Evolutionary conservation across 805 yeast species (phyloP).

Genomic region (Candida chilensis): DNA sequence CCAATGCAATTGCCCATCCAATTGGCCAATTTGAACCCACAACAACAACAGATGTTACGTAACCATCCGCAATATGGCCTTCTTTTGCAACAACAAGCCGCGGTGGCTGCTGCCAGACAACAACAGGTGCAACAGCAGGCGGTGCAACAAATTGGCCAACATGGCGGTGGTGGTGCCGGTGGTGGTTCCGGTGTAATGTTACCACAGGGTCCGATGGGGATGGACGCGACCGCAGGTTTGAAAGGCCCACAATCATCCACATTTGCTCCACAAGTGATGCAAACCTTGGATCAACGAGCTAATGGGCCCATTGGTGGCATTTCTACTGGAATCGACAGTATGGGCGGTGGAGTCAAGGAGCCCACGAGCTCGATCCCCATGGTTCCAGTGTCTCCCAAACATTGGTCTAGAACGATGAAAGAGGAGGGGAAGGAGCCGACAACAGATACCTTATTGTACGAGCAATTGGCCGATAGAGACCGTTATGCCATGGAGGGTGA

Average conservation of each 20-base stretch:
- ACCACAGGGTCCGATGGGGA: neutral
- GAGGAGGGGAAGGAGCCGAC: slow-evolving; percentile 32
- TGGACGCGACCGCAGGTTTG: slow-evolving; percentile 3
- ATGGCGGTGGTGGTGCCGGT: neutral
- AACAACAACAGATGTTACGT: neutral
- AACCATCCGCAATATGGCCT: neutral
- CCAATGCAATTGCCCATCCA: too few species aligned
- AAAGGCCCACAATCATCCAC: slow-evolving; percentile 25
- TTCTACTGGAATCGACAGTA: too few species aligned
- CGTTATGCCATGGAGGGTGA: slow-evolving; percentile 10
- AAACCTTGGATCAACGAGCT: neutral
- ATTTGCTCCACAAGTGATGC: slow-evolving; percentile 9
- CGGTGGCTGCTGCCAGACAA: neutral
- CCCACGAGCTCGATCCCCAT: slow-evolving; percentile 12
- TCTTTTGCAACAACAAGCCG: neutral
- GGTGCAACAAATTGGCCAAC: slow-evolving; percentile 12
- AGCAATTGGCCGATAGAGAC: slow-evolving; percentile 41
- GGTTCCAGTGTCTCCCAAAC: slow-evolving; percentile 18
- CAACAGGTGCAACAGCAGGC: slow-evolving; percentile 3
- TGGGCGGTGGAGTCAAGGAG: too few species aligned
- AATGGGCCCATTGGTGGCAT: neutral
- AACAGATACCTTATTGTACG: slow-evolving; percentile 46
- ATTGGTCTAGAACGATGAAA: slow-evolving; percentile 47
- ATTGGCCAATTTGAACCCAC: neutral
- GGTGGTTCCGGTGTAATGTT: neutral